phyloP scores from a whole-genome alignment of 352 stramenopile species.

The Globisporangium nodosum region DNA sequence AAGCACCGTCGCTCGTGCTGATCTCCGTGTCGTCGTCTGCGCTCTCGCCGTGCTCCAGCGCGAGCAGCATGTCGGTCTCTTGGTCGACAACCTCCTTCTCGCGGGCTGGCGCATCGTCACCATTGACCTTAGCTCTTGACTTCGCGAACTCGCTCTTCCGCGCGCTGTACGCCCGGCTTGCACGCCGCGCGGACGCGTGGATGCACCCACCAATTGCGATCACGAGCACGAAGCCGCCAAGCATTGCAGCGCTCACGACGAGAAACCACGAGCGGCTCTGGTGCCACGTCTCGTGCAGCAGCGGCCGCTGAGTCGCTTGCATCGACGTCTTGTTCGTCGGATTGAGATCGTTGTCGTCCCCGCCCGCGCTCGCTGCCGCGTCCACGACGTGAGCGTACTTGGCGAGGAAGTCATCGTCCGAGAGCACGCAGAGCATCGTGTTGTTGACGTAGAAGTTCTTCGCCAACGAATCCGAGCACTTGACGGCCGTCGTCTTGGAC shows the following conservation, averaged over 20 bases:
- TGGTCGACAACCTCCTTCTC: slow-evolving; percentile 1
- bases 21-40: background rate
- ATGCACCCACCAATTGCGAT: slow-evolving; percentile 1
- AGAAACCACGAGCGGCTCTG: slow-evolving; percentile 29
- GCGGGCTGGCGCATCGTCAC: background rate
- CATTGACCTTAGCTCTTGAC: background rate
- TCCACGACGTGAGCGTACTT: slow-evolving; percentile 22
- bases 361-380: background rate
- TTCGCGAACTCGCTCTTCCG: slow-evolving; percentile 5
- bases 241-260: slow-evolving; percentile 14
- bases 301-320: background rate
- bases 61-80: slow-evolving; percentile 7
- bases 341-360: background rate
- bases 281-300: slow-evolving; percentile 21
- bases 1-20: background rate
- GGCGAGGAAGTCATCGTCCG: slow-evolving; percentile 27
- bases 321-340: background rate
- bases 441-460: slow-evolving; percentile 30
- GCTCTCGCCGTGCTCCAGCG: background rate
- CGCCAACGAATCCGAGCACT: slow-evolving; percentile 26
- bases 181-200: slow-evolving; percentile 1
- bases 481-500: slow-evolving; percentile 5
- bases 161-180: background rate
- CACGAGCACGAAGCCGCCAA: slow-evolving; percentile 13
- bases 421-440: slow-evolving; percentile 36